Evolutionary conservation across 345 rosid genomes (phyloP).

Genomic region (Aquilaria sinensis): DNA sequence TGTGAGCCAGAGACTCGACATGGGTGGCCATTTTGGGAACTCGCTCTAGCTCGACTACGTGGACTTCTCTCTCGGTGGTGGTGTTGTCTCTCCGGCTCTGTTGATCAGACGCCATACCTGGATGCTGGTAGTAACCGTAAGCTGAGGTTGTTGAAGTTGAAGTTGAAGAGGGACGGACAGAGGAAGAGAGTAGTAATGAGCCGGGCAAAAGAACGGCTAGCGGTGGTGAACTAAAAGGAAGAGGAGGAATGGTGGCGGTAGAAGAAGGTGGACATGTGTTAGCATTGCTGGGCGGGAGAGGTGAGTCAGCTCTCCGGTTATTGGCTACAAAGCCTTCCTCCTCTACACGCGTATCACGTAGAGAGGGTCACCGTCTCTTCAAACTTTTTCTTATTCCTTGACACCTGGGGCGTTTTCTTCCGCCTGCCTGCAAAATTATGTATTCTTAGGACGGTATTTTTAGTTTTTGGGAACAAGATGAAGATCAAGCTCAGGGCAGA

Average conservation of each 20-base stretch:
- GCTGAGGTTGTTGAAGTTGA: neutral
- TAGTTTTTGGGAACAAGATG: no score
- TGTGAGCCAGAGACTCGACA: slow-evolving; percentile 43
- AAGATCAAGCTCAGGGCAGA: no score
- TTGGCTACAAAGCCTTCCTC: no score
- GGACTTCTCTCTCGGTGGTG: slow-evolving; percentile 33
- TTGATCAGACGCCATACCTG: slow-evolving; percentile 64
- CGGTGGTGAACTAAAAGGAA: neutral
- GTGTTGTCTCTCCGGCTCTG: slow-evolving; percentile 33
- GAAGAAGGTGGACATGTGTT: slow-evolving; percentile 34
- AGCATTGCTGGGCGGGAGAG: neutral
- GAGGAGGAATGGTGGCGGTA: neutral
- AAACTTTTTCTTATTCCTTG: no score
- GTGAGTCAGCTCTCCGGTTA: neutral
- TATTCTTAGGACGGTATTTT: no score
- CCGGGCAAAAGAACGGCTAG: neutral
- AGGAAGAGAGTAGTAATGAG: no score
- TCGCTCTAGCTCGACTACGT: slow-evolving; percentile 39
- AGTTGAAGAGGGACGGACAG: neutral
- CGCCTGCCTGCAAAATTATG: no score
- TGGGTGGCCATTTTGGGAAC: slow-evolving; percentile 61
- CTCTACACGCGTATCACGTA: no score
- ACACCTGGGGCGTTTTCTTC: no score
- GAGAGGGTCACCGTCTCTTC: no score
- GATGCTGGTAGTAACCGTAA: neutral